Evolutionary conservation across 192 early-diverging fungal genomes (phyloP), one percentile per base, ranked within the genome.

Genomic region (Coemansia pectinata): DNA sequence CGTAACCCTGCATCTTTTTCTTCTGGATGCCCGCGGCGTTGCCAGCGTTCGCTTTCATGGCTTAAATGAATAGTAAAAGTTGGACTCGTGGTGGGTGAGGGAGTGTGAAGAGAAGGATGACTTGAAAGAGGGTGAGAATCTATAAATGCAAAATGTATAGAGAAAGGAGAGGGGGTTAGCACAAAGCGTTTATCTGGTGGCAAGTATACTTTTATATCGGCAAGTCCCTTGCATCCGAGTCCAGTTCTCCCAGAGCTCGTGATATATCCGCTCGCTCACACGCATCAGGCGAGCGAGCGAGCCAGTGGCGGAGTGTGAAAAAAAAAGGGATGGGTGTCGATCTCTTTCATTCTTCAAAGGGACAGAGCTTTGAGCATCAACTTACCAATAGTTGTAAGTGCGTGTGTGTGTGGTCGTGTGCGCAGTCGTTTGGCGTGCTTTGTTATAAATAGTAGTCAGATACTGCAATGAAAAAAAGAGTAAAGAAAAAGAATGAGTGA

Each of bases 1-100:
- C 94, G 74, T 94, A 94, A 12, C 90, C 89, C 53, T 90, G 89
- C 73, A 95, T 87, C 70, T 87, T 85, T 74, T 82, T 86, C 70
- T 87, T 87, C 42, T 74, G 73, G 39, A 70, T 71, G 5, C 73
- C 71, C 21, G 62, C 66, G n/a, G 73, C 62, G 67, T 67, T 78
- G 65, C 78, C 74, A 23, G 81, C 68, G 62, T 71, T 78, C 42
- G 81, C 78, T 71, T 79, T 79, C 78, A 83, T 83, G 11, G n/a
- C 15, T 41, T 21, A 44, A 38, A 52, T 19, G 48, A 14, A 63
- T 38, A 21, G 11, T 17, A 50, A 33, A 58, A 63, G 68, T 36
- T 59, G 41, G 36, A 38, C 34, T 53, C 15, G 50, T 52, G 45
- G n/a, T 66, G 42, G 63, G 57, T 57, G 48, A 61, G 25, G 41